Conservation (phyloP, 139 green algal species). For the Astrephomene gubernaculifera region DNA sequence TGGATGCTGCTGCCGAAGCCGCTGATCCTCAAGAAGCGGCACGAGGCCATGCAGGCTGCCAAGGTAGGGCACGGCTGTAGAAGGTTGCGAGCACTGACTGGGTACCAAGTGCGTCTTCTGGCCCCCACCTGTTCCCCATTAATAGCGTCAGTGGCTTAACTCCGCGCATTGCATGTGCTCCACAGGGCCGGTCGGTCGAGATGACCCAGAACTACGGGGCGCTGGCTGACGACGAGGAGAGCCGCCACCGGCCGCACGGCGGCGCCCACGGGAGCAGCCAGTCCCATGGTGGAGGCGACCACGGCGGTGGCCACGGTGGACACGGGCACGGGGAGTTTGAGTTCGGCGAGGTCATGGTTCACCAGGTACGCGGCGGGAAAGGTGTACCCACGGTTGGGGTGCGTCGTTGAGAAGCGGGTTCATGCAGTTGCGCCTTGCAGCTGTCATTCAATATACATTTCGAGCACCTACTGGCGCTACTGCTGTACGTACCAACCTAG, state of each 20-base stretch:
- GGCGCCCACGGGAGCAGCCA: background rate
- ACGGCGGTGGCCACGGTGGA: slow-evolving; percentile 22
- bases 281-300: background rate
- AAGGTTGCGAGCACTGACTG: too few species aligned
- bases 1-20: slow-evolving; percentile 99
- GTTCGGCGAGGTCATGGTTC: slow-evolving; percentile 82
- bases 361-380: slow-evolving; percentile 39
- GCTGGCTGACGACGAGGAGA: slow-evolving; percentile 28
- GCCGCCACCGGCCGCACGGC: background rate
- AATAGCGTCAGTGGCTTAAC: background rate
- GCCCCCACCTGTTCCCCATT: too few species aligned
- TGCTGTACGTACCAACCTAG: background rate
- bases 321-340: slow-evolving; percentile 73
- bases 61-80: slow-evolving; percentile 30
- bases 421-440: background rate
- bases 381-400: too few species aligned
- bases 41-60: slow-evolving; percentile 60
- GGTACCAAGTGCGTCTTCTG: too few species aligned
- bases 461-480: background rate
- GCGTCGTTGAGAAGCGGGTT: background rate
- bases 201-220: slow-evolving; percentile 30
- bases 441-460: background rate
- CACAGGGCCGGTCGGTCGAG: slow-evolving; percentile 24
- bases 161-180: background rate
- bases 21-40: slow-evolving; percentile 90